Conservation (phyloP, 2,329 filamentous ascomycete genomes). For the Proliferodiscus dingleyae region DNA sequence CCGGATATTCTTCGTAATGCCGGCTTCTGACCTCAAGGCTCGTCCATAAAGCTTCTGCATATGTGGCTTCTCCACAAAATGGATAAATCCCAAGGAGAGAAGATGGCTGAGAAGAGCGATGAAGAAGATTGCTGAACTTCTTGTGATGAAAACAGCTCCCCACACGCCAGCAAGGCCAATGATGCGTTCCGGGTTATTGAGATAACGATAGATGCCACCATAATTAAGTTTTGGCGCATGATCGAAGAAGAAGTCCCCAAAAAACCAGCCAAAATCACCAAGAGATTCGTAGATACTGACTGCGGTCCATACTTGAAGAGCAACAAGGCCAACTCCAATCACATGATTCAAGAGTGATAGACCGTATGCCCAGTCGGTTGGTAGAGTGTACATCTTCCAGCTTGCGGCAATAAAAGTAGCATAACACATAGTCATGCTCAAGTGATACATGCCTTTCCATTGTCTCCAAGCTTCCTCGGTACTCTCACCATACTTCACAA, state of each 20-base stretch:
- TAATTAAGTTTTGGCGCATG: slow-evolving; percentile 86
- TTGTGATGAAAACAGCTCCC: slow-evolving; percentile 90
- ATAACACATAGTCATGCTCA: slow-evolving; percentile 88
- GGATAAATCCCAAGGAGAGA: slow-evolving; percentile 80
- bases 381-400: slow-evolving; percentile 95
- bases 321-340: slow-evolving; percentile 72
- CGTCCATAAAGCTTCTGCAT: slow-evolving; percentile 97
- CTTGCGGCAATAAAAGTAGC: slow-evolving; percentile 82
- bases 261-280: slow-evolving; percentile 98
- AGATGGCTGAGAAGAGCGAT: slow-evolving; percentile 82
- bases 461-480: slow-evolving; percentile 91
- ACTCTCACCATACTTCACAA: slow-evolving; percentile 91
- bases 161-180: slow-evolving; percentile 92
- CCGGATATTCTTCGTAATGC: slow-evolving; percentile 86
- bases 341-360: slow-evolving; percentile 83
- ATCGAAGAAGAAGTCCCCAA: slow-evolving; percentile 97
- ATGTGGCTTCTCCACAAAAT: slow-evolving; percentile 90
- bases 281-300: slow-evolving; percentile 91
- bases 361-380: slow-evolving; percentile 81
- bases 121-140: slow-evolving; percentile 80
- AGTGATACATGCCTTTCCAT: slow-evolving; percentile 94
- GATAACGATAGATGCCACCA: slow-evolving; percentile 93
- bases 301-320: slow-evolving; percentile 88
- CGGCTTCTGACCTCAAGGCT: slow-evolving; percentile 78
- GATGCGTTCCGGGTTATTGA: slow-evolving; percentile 95